A percentile compares a stretch with the other conserved stretches of the same genome.
Evolutionary conservation across 768 basidiomycete genomes (phyloP).

Genomic region (Cantharellus anzutake): DNA sequence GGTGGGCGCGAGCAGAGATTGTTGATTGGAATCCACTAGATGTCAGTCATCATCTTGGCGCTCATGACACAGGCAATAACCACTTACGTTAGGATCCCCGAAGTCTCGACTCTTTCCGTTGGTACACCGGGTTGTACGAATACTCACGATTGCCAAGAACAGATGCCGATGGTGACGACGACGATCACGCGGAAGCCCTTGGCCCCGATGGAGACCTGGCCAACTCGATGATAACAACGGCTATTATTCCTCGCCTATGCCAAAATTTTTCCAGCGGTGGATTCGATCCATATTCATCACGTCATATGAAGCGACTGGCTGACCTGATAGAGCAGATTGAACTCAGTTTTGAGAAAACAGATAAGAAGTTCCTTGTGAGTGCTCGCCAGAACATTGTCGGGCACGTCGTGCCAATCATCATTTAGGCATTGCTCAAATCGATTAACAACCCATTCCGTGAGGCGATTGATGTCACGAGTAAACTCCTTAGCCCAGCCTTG

Average conservation of each 20-base stretch:
- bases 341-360: conserved; percentile 42
- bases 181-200: conserved; percentile 22
- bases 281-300: conserved; percentile 61
- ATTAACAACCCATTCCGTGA: conserved; percentile 32
- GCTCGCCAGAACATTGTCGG: too few relatives aligned
- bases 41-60: conserved; percentile 23
- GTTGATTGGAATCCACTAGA: conserved; percentile 78
- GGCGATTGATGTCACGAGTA: conserved; percentile 15
- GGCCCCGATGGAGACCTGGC: conserved; percentile 79
- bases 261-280: conserved; percentile 63
- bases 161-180: conserved; percentile 17
- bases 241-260: conserved; percentile 53
- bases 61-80: too few relatives aligned
- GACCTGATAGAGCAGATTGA: conserved; percentile 71
- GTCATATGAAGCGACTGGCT: conserved; percentile 38
- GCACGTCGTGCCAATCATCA: background rate
- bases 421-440: conserved; percentile 5
- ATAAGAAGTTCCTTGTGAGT: conserved; percentile 23
- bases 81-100: conserved; percentile 23
- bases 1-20: conserved; percentile 77
- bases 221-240: conserved; percentile 72
- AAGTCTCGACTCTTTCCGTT: conserved; percentile 60
- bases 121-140: conserved; percentile 61
- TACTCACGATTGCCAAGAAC: conserved; percentile 42
- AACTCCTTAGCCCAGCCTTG: conserved; percentile 9